phyloP scores from a whole-genome alignment of 176 grass and related monocot species.

The Bothriochloa decipiens region DNA sequence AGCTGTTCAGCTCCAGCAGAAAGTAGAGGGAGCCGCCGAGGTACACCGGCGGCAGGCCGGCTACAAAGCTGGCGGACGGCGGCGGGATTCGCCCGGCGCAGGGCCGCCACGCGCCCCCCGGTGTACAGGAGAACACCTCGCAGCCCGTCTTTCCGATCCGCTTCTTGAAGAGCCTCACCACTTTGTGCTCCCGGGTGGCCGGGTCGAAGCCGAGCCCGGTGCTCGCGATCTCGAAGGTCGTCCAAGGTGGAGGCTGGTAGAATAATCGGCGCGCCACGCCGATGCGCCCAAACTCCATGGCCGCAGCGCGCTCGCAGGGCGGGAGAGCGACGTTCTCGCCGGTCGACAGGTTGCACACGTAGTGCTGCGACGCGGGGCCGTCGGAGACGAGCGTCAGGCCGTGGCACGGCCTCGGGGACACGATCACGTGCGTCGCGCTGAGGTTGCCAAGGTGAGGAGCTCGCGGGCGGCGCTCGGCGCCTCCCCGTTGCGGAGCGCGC shows the following conservation, averaged over 20 bases:
- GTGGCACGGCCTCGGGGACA: conserved; percentile 25
- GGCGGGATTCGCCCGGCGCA: not conserved
- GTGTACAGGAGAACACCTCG: no score
- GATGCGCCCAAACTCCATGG: not conserved
- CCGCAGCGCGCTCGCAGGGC: not conserved
- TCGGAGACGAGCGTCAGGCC: conserved; percentile 29
- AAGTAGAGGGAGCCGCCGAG: conserved; percentile 23
- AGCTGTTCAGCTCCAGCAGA: not conserved
- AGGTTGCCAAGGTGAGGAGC: conserved; percentile 29
- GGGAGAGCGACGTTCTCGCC: conserved; percentile 10
- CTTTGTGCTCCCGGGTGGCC: conserved; percentile 23
- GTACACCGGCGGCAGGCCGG: conserved; percentile 14
- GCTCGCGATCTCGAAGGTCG: not conserved
- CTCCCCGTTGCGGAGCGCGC: not conserved
- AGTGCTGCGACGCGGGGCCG: not conserved
- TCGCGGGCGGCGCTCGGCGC: not conserved
- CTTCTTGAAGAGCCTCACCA: conserved; percentile 37
- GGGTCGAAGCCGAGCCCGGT: conserved; percentile 35
- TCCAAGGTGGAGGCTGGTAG: not conserved
- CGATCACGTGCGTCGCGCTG: not conserved
- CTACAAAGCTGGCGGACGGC: not conserved
- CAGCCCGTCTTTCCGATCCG: not conserved
- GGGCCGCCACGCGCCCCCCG: conserved; percentile 7
- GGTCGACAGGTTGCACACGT: conserved; percentile 38
- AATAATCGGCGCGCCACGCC: not conserved